Evolutionary conservation across 192 early-diverging fungal genomes (phyloP).

Genomic region (Linnemannia elongata): DNA sequence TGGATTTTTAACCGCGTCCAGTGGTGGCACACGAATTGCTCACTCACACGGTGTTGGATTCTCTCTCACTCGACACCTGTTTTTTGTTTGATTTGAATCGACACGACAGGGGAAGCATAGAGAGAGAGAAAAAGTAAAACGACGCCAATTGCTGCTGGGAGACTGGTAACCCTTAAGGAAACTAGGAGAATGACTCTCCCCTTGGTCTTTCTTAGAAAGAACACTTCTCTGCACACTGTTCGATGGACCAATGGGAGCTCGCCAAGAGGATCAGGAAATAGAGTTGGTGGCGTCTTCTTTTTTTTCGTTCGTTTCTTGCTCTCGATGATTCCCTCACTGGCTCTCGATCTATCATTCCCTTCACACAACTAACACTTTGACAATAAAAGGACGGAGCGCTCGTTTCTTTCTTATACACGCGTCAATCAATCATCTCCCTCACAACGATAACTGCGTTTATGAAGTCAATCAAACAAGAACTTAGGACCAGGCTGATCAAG

Average conservation of each 20-base stretch:
- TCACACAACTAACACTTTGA: too few species aligned
- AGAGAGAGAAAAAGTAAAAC: background rate
- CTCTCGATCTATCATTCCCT: background rate
- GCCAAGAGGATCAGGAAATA: slow-evolving; percentile 7
- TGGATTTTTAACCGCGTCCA: background rate
- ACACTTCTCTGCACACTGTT: background rate
- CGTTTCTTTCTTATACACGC: background rate
- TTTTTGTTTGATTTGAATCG: too few species aligned
- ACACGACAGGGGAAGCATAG: background rate
- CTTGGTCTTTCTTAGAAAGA: background rate
- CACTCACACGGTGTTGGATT: background rate
- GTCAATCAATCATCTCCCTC: background rate
- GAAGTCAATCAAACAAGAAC: background rate
- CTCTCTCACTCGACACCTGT: background rate
- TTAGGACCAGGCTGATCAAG: background rate
- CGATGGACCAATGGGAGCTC: slow-evolving; percentile 11
- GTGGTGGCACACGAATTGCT: background rate
- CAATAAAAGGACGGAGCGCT: background rate
- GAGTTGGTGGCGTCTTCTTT: slow-evolving; percentile 9
- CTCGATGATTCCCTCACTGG: background rate
- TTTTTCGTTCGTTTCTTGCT: background rate
- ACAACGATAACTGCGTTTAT: background rate
- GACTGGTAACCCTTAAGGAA: background rate
- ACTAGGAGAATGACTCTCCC: background rate
- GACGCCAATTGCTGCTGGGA: background rate